A percentile compares a stretch with the other conserved stretches of the same genome.
These are phyloP conservation scores for Mortierella sp. DNA, from an alignment of 371 early-diverging fungal species.

Conservation along the genomic window DNA sequence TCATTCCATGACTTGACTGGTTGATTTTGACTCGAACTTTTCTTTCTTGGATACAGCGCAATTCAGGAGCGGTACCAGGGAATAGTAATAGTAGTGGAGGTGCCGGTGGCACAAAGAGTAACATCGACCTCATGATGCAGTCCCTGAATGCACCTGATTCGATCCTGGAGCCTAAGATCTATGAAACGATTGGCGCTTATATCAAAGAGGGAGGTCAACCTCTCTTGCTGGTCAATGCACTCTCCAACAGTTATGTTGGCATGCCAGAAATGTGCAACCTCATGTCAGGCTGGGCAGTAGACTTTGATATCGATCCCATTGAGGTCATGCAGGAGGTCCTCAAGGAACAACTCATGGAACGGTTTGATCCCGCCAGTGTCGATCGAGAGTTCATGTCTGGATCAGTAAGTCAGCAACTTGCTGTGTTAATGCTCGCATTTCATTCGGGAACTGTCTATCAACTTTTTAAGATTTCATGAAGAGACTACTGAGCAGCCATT, in stretches of 20 bases:
- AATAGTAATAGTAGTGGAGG: no score
- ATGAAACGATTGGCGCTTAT: conserved; percentile 58
- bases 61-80: no score
- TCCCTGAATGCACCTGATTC: conserved; percentile 61
- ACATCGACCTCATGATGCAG: conserved; percentile 29
- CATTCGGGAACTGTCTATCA: no score
- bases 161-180: conserved; percentile 70
- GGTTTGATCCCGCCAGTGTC: conserved; percentile 67
- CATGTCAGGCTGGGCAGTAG: conserved; percentile 56
- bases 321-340: conserved; percentile 62
- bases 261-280: conserved; percentile 75
- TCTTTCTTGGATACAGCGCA: not conserved
- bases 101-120: not conserved
- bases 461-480: not conserved
- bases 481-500: not conserved
- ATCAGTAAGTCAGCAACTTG: conserved; percentile 32
- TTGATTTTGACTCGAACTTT: no score
- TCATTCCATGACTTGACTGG: not conserved
- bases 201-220: conserved; percentile 70
- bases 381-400: conserved; percentile 61
- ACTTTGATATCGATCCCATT: conserved; percentile 58
- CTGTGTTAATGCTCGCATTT: no score
- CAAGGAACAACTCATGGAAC: conserved; percentile 63
- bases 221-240: conserved; percentile 66
- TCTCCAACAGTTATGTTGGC: conserved; percentile 74